Evolutionary conservation across 176 grass and related monocot species (phyloP).

Genomic region (Avena insularis): DNA sequence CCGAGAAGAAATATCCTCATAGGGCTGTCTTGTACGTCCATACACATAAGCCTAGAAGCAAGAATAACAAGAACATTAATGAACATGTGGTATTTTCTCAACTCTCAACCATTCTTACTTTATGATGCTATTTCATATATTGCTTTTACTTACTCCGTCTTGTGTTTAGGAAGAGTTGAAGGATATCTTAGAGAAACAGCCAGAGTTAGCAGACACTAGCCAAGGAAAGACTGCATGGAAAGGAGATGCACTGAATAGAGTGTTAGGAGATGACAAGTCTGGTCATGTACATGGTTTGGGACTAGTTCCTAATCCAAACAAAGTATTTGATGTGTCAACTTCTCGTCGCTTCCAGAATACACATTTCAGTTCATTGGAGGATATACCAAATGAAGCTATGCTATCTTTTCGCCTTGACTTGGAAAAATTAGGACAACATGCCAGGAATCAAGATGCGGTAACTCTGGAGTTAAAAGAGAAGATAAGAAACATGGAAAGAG

Average conservation of each 20-base stretch:
- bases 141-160: neutral
- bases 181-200: neutral
- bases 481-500: neutral
- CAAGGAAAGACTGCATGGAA: slow-evolving; percentile 28
- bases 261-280: slow-evolving; percentile 35
- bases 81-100: neutral
- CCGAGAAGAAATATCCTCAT: slow-evolving; percentile 2
- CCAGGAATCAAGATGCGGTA: neutral
- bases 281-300: neutral
- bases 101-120: neutral
- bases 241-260: slow-evolving; percentile 22
- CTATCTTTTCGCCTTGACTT: neutral
- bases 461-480: neutral
- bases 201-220: neutral
- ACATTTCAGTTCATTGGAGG: neutral
- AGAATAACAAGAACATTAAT: neutral
- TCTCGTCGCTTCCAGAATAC: neutral
- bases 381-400: neutral
- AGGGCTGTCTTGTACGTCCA: neutral
- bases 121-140: neutral
- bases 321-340: neutral
- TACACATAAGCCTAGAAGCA: neutral
- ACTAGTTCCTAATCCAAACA: neutral
- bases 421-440: neutral
- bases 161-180: neutral